Conservation (phyloP, 208 protist genomes). For the Trichomonas vaginalis region DNA sequence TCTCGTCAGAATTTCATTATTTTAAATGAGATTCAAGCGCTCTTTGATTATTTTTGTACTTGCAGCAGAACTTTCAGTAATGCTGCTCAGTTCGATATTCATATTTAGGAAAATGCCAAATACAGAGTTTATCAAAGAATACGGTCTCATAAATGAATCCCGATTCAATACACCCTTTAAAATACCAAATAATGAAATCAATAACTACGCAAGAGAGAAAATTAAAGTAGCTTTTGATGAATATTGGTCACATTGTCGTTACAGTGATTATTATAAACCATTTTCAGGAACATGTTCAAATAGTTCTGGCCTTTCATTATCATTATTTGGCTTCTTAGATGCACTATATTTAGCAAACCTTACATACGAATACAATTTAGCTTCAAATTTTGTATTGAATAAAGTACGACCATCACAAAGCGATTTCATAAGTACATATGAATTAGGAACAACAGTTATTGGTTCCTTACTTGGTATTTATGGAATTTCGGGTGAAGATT, state of each 20-base stretch:
- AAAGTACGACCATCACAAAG: not conserved
- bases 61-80: no score
- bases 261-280: not conserved
- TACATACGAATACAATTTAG: not conserved
- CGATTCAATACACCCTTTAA: not conserved
- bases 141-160: no score
- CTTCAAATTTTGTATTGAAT: not conserved
- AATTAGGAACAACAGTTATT: not conserved
- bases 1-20: no score
- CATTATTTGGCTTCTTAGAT: not conserved
- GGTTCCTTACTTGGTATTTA: not conserved
- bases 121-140: no score
- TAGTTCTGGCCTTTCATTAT: constrained; percentile 2
- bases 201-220: not conserved
- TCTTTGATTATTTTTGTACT: no score
- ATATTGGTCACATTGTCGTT: not conserved
- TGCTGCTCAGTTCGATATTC: no score
- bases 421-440: not conserved
- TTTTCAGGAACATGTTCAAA: not conserved
- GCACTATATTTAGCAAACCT: not conserved
- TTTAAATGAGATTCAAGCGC: no score
- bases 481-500: not conserved
- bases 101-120: no score
- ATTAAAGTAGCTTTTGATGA: not conserved
- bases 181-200: not conserved